Conservation (phyloP, 352 stramenopile genomes). For the Aphanomyces astaci region DNA sequence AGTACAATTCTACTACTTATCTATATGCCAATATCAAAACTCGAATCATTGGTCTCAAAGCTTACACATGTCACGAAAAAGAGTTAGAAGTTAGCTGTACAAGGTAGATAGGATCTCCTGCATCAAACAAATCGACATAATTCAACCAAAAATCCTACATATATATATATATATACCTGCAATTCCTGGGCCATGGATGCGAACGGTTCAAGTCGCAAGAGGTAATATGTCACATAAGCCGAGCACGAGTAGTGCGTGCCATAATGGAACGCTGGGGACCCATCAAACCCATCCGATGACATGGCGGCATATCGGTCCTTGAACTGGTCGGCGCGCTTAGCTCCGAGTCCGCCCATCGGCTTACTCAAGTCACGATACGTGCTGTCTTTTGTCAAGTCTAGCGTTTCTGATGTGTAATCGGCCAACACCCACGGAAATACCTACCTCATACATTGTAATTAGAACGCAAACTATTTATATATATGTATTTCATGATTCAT, state of each 20-base stretch:
- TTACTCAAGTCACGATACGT: conserved; percentile 91
- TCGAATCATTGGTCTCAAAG: too few species aligned
- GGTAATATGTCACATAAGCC: conserved; percentile 95
- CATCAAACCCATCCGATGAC: conserved; percentile 49
- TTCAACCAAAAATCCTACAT: too few species aligned
- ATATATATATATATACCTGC: too few species aligned
- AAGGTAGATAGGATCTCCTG: too few species aligned
- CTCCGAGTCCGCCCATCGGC: conserved; percentile 89
- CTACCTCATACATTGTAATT: conserved; percentile 27
- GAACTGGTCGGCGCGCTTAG: conserved; percentile 78
- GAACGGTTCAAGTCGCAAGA: conserved; percentile 90
- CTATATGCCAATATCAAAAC: too few species aligned
- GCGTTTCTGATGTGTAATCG: conserved; percentile 79
- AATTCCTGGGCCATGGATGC: conserved; percentile 55
- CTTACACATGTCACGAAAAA: too few species aligned
- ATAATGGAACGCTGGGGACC: conserved; percentile 90
- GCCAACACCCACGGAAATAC: conserved; percentile 93
- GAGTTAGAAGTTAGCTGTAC: too few species aligned
- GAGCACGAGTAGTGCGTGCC: conserved; percentile 96
- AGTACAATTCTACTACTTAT: too few species aligned
- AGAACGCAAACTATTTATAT: too few species aligned
- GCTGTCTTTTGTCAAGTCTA: conserved; percentile 71
- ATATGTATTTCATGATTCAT: too few species aligned
- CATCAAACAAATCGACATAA: too few species aligned
- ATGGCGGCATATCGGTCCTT: conserved; percentile 72